Evolutionary conservation across 208 protist genomes (phyloP), one percentile per base, ranked within the genome.

Genomic region (Leishmania mexicana): DNA sequence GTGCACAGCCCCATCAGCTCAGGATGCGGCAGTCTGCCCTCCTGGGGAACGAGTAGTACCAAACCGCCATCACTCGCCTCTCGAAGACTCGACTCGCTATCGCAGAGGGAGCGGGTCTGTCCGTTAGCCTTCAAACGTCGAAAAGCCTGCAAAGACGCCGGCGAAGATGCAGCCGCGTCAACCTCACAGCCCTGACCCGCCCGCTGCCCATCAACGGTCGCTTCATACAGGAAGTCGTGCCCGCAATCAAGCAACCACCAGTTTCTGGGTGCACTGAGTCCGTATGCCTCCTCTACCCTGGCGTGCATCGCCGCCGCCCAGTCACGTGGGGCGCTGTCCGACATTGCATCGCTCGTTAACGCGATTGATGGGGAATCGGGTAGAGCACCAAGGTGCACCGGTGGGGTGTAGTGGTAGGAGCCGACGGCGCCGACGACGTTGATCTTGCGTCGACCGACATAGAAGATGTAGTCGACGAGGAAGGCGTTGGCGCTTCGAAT

Each of bases 401-500:
- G 92, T 4, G 92, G 90, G 5, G 92, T 95, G 88, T 97, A 98
- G 78, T 96, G 94, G 73, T 97, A 88, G 4, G 87, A 92, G 51
- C 95, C 95, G 19, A 98, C 88, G 2, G 94, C 86, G 21, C 95
- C 95, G 6, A 96, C 89, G 11, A 93, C 89, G 81, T 98, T 98
- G 45, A 90, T 84, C 85, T 96, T 96, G 57, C 90, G 84, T 13
- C 93, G 84, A 6, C 95, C 95, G 49, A 94, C 83, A 78, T 97
- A 98, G 65, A 85, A 92, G 28, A 98, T 89, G 62, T 87, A 40
- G 83, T 96, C 93, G 8, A 97, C 92, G 0, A 97, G 81, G 85
- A 98, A 98, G 3, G 93, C 94, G 82, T 98, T 98, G 31, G 94
- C 91, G 85, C 90, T 96, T 54, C 95, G 92, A 38, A 98, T 81